Conservation (phyloP, 768 basidiomycete species). For the Russula vinacea region DNA sequence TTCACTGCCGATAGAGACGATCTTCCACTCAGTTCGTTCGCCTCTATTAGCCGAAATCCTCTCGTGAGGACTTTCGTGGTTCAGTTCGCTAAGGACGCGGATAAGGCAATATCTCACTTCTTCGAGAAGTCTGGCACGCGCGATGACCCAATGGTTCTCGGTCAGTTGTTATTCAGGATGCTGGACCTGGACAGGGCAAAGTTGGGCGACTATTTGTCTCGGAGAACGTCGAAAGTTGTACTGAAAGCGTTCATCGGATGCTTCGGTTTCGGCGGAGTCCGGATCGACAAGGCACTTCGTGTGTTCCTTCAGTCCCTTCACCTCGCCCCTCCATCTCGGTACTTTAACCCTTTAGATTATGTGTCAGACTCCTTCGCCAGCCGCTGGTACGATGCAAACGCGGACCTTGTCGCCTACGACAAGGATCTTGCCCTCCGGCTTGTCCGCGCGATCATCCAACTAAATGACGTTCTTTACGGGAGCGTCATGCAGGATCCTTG, state of each 20-base stretch:
- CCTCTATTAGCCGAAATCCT: constrained; percentile 51
- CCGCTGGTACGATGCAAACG: constrained; percentile 90
- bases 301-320: constrained; percentile 83
- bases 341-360: constrained; percentile 54
- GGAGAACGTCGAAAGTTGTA: constrained; percentile 67
- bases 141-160: constrained; percentile 72
- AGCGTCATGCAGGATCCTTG: constrained; percentile 63
- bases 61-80: constrained; percentile 69
- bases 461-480: constrained; percentile 85
- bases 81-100: constrained; percentile 78
- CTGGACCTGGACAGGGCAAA: constrained; percentile 77
- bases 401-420: constrained; percentile 71
- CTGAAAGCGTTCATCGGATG: constrained; percentile 82
- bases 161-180: constrained; percentile 76
- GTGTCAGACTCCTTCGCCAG: constrained; percentile 81
- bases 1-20: constrained; percentile 71
- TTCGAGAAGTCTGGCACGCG: constrained; percentile 56
- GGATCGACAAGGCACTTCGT: constrained; percentile 86
- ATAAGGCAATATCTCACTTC: constrained; percentile 69
- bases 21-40: constrained; percentile 43
- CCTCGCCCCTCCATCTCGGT: constrained; percentile 47
- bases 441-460: constrained; percentile 76
- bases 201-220: constrained; percentile 81
- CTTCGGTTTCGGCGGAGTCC: constrained; percentile 79
- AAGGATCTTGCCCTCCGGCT: constrained; percentile 75